Conservation (phyloP, 1,139 yeast species). For the Taphrina confusa region DNA sequence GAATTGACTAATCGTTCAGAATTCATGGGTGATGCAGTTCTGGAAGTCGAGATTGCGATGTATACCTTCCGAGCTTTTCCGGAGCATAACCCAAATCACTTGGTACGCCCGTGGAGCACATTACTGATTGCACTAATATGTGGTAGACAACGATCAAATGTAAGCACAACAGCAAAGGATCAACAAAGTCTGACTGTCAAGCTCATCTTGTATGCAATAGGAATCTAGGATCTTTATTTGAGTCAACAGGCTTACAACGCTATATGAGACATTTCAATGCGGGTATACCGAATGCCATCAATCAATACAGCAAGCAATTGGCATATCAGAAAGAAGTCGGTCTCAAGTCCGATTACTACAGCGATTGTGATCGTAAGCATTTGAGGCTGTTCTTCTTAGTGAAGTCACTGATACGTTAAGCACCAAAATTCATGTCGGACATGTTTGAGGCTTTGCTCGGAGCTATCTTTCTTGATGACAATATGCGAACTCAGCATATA, state of each 20-base stretch:
- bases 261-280: constrained; percentile 31
- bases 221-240: constrained; percentile 34
- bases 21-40: constrained; percentile 38
- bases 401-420: neutral
- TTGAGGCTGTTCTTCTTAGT: neutral
- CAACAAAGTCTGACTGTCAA: constrained; percentile 15
- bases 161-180: no score
- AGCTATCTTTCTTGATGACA: constrained; percentile 37
- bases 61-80: constrained; percentile 13
- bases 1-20: constrained; percentile 33
- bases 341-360: constrained; percentile 2
- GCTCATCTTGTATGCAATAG: constrained; percentile 36
- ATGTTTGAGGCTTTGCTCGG: constrained; percentile 37
- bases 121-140: neutral
- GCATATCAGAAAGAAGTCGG: constrained; percentile 6
- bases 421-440: constrained; percentile 38
- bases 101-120: neutral
- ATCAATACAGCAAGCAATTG: constrained; percentile 24
- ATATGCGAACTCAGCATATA: constrained; percentile 16
- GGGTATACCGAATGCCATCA: constrained; percentile 30
- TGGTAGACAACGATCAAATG: constrained; percentile 9
- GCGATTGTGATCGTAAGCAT: constrained; percentile 5
- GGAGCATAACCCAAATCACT: neutral
- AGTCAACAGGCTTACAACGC: constrained; percentile 27
- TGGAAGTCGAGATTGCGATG: constrained; percentile 31